Evolutionary conservation across 345 rosid genomes (phyloP), one percentile per base, ranked within the genome.

Genomic region (Garcia nutans): DNA sequence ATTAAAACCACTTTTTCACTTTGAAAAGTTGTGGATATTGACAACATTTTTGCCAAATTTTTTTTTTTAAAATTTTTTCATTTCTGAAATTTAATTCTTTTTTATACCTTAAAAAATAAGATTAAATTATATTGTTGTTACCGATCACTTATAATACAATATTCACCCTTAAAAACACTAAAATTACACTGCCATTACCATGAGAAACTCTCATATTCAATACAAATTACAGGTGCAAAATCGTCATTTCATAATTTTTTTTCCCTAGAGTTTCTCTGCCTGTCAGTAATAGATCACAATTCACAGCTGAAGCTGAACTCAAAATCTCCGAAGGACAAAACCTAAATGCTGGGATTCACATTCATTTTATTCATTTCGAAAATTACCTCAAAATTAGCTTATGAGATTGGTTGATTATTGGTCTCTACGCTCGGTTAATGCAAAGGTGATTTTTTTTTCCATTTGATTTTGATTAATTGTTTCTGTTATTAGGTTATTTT

Each of bases 381-480:
- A 37, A 37, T 37, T 37, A 4, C 55, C 31, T 0, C 52, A 42
- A 26, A 15, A 61, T 37, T 42, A 50, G 61, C 52, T 16, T 10
- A 50, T 15, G 9, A 20, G 49, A 55, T 6, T 0, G 1, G 4
- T 28, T n/a, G 74, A 8, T 37, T 41, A 31, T 22, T 17, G 31
- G 37, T 58, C 57, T 65, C 12, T 33, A 6, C 26, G 10, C 5
- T 60, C 71, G 11, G 13, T 44, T 76, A 31, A 24, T 23, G 54
- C 74, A 10, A 69, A 49, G 79, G 74, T 70, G 41, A 17, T 37
- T 37, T 37, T 5, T 33, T 37, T 37, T 37, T n/a, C n/a, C 6
- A 37, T 37, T 37, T 2, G 41, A 37, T 37, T 37, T 37, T 37
- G 41, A 37, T 37, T 37, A 37, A 37, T 37, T 37, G 6, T 37